phyloP scores from a whole-genome alignment of 805 yeast genomes.

The Candida alai region DNA sequence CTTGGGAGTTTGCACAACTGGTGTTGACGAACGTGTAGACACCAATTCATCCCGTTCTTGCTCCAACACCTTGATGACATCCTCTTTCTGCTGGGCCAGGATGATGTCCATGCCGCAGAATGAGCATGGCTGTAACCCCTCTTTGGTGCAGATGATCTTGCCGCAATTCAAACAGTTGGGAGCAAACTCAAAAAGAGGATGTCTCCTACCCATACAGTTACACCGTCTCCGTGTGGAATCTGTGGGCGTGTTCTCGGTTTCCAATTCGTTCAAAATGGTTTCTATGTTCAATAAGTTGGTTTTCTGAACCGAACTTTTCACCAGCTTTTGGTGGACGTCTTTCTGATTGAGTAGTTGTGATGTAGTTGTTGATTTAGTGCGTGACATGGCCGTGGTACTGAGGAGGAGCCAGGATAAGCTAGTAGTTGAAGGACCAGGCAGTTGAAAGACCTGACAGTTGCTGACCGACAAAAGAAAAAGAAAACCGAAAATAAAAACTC shows the following conservation, averaged over 20 bases:
- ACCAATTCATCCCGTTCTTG: slow-evolving; percentile 45
- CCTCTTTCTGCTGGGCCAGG: slow-evolving; percentile 54
- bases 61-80: slow-evolving; percentile 50
- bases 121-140: slow-evolving; percentile 88
- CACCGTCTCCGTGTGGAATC: slow-evolving; percentile 39
- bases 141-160: slow-evolving; percentile 83
- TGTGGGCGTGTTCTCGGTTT: slow-evolving; percentile 18
- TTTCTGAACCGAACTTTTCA: slow-evolving; percentile 22
- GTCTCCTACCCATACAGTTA: slow-evolving; percentile 82
- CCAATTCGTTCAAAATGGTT: slow-evolving; percentile 56
- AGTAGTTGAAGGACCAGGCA: not conserved
- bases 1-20: slow-evolving; percentile 5
- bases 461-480: not conserved
- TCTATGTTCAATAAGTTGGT: slow-evolving; percentile 54
- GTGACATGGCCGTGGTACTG: slow-evolving; percentile 6
- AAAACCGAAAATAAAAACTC: not conserved
- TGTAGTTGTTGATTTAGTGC: slow-evolving; percentile 34
- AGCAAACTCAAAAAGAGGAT: slow-evolving; percentile 82
- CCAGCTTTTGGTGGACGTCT: slow-evolving; percentile 13
- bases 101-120: slow-evolving; percentile 72
- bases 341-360: slow-evolving; percentile 44
- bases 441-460: not conserved
- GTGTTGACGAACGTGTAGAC: slow-evolving; percentile 24
- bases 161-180: slow-evolving; percentile 96
- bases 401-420: not conserved